Evolutionary conservation across 768 basidiomycete genomes (phyloP).

Genomic region (Panaeolus papilionaceus): DNA sequence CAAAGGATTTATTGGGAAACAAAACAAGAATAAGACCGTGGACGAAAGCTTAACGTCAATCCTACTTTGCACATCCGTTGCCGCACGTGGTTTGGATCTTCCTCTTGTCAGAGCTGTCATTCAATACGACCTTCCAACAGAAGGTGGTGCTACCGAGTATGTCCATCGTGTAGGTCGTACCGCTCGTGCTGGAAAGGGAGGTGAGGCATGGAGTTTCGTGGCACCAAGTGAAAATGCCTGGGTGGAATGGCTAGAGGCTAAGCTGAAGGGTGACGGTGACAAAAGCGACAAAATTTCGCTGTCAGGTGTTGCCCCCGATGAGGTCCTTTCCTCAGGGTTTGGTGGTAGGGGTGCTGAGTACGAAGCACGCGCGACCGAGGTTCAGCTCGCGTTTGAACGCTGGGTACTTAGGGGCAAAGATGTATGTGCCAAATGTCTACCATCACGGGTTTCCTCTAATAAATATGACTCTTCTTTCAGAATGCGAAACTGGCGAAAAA

Average conservation of each 20-base stretch:
- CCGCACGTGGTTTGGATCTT: conserved; percentile 96
- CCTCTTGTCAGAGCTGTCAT: conserved; percentile 93
- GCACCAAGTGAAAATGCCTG: conserved; percentile 87
- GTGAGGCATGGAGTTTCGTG: conserved; percentile 95
- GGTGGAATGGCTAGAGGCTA: conserved; percentile 88
- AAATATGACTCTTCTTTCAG: conserved; percentile 45
- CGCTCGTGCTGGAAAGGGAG: conserved; percentile 93
- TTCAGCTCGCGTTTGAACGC: conserved; percentile 92
- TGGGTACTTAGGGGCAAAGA: conserved; percentile 83
- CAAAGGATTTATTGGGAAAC: conserved; percentile 73
- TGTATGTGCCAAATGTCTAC: conserved; percentile 44
- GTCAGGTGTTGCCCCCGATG: conserved; percentile 67
- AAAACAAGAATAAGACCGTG: conserved; percentile 34
- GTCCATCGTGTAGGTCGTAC: conserved; percentile 97
- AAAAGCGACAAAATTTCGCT: conserved; percentile 55
- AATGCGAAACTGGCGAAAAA: conserved; percentile 78
- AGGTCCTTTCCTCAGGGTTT: conserved; percentile 79
- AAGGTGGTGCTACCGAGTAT: conserved; percentile 95
- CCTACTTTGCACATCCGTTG: conserved; percentile 94
- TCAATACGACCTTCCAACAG: conserved; percentile 97
- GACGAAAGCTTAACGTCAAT: conserved; percentile 59
- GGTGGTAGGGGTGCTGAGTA: conserved; percentile 84
- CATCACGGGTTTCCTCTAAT: conserved; percentile 13
- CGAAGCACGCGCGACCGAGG: conserved; percentile 92
- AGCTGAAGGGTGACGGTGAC: conserved; percentile 68